Evolutionary conservation across 176 grass and related monocot genomes (phyloP), one percentile per base, ranked within the genome.

Genomic region (Triticum turgidum): DNA sequence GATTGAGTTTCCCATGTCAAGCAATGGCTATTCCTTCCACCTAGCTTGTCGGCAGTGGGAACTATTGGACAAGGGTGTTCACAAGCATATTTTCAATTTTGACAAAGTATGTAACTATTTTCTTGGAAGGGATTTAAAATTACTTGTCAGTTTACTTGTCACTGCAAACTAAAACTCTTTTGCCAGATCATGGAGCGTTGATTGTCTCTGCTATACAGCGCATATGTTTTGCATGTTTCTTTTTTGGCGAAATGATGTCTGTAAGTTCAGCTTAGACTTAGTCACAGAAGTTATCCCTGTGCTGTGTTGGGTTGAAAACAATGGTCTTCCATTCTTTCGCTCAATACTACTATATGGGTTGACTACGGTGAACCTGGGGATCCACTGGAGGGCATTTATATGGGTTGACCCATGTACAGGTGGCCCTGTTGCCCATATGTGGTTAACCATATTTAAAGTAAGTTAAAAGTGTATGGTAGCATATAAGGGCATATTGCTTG

Each of bases 1-100:
- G 81, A 80, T 98, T 86, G 96, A 98, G 76, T 98, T 98, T 95
- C 96, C 96, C 62, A 89, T 94, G 74, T 52, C 89, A 95, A 95
- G 93, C 90, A 98, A 98, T 88, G 86, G 89, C 24, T 91, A 89
- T 78, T 98, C 96, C n/a, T 92, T 92, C 79, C 30, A 42, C 12
- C 83, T 95, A 47, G 96, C 96, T 69, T 92, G 91, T 74, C 93
- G 96, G 68, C 88, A 88, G 38, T 98, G 96, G 96, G 84, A 95
- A 52, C 89, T 98, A 38, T 76, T 98, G 85, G 85, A 92, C 20
- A 87, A 92, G 72, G 91, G 64, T 86, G 39, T 94, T 61, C 96
- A 98, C 76, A 88, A 82, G 77, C 73, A 90, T 69, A 11, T 92
- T 42, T 95, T 98, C 80, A 79, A 88, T 80, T 98, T 98, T 91